Conservation (phyloP, 176 grass and related monocot species). For the Eleusine coracana region DNA sequence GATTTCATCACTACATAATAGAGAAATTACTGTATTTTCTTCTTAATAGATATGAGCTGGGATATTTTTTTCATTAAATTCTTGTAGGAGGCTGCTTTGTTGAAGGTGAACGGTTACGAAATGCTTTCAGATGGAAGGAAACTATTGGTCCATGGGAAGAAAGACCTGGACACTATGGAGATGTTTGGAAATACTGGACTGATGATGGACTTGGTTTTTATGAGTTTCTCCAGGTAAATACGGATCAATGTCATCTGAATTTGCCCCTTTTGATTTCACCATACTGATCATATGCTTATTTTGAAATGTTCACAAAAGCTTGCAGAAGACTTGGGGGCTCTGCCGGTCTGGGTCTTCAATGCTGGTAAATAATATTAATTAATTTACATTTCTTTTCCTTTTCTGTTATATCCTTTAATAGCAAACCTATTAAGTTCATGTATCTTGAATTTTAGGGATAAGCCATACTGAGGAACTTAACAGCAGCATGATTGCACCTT, state of each 20-base stretch:
- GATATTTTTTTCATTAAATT: too few relatives aligned
- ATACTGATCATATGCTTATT: neutral
- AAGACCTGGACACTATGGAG: conserved; percentile 79
- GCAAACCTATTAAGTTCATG: neutral
- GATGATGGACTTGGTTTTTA: conserved; percentile 88
- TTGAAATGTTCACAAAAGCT: conserved; percentile 50
- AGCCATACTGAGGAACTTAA: too few relatives aligned
- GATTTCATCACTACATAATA: too few relatives aligned
- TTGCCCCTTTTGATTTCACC: too few relatives aligned
- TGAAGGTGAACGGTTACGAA: conserved; percentile 68
- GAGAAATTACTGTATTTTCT: too few relatives aligned
- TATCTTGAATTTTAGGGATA: too few relatives aligned
- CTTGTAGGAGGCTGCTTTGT: conserved; percentile 72
- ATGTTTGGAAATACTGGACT: conserved; percentile 89
- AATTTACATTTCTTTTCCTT: too few relatives aligned
- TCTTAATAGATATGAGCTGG: too few relatives aligned
- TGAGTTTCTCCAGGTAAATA: conserved; percentile 82
- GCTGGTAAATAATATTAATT: conserved; percentile 46
- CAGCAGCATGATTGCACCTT: too few relatives aligned
- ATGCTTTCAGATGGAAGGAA: conserved; percentile 84
- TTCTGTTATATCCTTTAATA: too few relatives aligned
- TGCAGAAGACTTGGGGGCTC: conserved; percentile 63
- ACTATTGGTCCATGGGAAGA: conserved; percentile 85
- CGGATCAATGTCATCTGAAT: too few relatives aligned
- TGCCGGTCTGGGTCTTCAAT: conserved; percentile 81